Base-by-base conservation (phyloP, 1,284 basidiomycete genomes). In the Coniferiporia sulphurascens region DNA sequence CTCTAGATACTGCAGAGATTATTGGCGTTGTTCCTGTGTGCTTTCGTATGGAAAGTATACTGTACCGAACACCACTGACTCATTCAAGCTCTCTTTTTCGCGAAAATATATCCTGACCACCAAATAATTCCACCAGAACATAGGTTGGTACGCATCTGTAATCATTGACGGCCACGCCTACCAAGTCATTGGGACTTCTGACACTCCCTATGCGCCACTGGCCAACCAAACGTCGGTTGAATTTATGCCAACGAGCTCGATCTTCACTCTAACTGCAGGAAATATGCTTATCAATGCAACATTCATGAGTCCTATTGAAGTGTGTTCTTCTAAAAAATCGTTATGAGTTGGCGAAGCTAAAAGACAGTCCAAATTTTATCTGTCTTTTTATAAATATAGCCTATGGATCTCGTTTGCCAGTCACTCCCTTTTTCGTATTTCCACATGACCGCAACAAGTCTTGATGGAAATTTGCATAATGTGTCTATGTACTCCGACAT, bases 221-320 rank as follows among this genome's bases (percentile, higher is more conserved):
- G 32, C 56, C 15, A 54, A 62, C 48, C 60, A 62, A 34, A 58
- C 56, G 22, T 52, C 56, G 7, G 36, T 50, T 44, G 15, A 60
- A 65, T 66, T 66, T 48, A 78, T 76, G 1, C 72, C 76, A 5
- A 78, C 78, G 3, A 68, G 71, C 34, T 69, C 70, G 9, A 66
- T 63, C 7, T 71, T 74, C 49, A 69, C 68, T 9, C 63, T 75
- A 15, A 56, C 70, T 5, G 75, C 76, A 17, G 76, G 76, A 8
- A 67, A 71, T 17, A 67, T 78, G 53, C 59, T 65, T n/a, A 63
- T 78, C 12, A 78, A 71, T 52, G 67, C 71, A 13, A 75, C 73
- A 3, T 76, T 72, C 58, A 60, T 75, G 5, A 74, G 70, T 65
- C 76, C 76, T 17, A 72, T 78, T 12, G 76, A 78, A 69, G 75